Base-by-base conservation (phyloP, 2,329 filamentous ascomycete species). In the Ceratocystis variospora region DNA sequence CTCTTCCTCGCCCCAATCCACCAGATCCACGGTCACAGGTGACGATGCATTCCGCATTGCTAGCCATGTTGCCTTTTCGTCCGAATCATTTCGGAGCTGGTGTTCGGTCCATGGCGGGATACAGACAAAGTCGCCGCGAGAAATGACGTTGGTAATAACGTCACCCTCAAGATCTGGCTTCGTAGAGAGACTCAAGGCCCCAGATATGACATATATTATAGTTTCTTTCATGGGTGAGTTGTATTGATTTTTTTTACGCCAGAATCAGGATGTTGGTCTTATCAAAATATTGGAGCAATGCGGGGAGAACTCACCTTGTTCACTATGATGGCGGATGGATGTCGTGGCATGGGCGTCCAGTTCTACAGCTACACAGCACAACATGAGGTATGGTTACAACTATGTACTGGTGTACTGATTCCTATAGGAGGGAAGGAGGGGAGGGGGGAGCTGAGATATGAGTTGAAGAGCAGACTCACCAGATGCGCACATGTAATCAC, bases 71-170 rank as follows among this genome's bases (percentile, higher is more conserved):
- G 87, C 76, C 61, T 87, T 83, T 62, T 71, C 73, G 55, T 85
- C 82, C 0, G 80, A 80, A 46, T 88, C 81, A 70, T 90, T 90
- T 22, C 85, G 77, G 65, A 86, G 80, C 72, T 89, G 86, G 74
- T 90, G 86, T 72, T 90, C 86, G 0, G 83, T 83, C 79, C 81
- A 88, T 0, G 86, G 82, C 0, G 87, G 87, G 12, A 90, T 81
- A 65, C 88, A 79, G 2, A 85, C 86, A 73, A 88, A 90, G 72
- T 89, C 87, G 0, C 87, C 87, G 0, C 83, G 78, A 0, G 74
- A 74, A 5, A 90, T 77, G 19, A 81, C 76, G 68, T 87, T 79
- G 44, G 81, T 79, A 68, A 81, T 80, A 0, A 79, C 73, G 37
- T 78, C 75, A 44, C 76, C 76, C 61, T 79, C 80, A 12, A 83